phyloP scores from a whole-genome alignment of 2,329 filamentous ascomycete species.

The Grosmannia serpens region DNA sequence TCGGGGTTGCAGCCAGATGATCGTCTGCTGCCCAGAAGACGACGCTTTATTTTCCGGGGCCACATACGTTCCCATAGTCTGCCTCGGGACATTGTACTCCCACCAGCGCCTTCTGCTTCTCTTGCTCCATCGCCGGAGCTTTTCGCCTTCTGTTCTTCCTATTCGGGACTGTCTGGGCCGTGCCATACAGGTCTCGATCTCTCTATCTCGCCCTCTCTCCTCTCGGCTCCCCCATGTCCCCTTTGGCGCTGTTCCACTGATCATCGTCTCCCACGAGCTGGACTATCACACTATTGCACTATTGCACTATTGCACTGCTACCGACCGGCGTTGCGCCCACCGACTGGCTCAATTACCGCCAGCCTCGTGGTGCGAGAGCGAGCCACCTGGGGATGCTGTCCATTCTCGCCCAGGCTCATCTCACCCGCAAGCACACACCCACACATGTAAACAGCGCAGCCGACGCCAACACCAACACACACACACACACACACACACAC shows the following conservation, averaged over 20 bases:
- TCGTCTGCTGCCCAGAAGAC: not conserved
- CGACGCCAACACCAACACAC: not conserved
- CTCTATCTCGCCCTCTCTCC: not conserved
- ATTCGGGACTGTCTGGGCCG: not conserved
- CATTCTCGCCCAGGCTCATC: too few relatives aligned
- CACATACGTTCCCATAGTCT: not conserved
- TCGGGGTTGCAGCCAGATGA: not conserved
- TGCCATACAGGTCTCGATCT: not conserved
- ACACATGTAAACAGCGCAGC: too few relatives aligned
- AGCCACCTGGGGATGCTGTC: not conserved
- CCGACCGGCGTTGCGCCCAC: too few relatives aligned
- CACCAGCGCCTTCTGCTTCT: not conserved
- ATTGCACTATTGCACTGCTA: not conserved
- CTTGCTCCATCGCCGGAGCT: not conserved
- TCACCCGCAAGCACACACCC: not conserved
- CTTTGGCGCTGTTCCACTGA: not conserved
- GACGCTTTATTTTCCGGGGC: not conserved
- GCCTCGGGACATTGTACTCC: not conserved
- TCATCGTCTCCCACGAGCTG: not conserved
- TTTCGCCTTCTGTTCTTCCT: not conserved
- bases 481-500: not conserved
- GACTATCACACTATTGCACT: not conserved
- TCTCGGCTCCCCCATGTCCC: not conserved
- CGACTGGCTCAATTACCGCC: not conserved
- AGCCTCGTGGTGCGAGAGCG: not conserved